Base-by-base conservation (phyloP, 352 stramenopile genomes). In the Globisporangium irregulare region DNA sequence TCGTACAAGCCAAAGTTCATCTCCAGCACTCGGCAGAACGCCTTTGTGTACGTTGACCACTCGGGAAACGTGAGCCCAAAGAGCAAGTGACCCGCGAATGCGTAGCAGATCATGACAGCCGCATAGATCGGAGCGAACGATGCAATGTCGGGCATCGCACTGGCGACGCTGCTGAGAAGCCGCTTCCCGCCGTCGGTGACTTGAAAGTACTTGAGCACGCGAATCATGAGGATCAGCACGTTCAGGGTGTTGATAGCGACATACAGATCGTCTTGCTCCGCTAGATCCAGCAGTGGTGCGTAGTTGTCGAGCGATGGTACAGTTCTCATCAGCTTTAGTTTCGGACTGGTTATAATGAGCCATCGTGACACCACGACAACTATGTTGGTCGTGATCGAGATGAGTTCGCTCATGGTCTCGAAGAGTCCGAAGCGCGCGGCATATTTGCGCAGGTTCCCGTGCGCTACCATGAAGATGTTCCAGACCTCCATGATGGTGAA, bases 1-100 rank as follows among this genome's bases (percentile, higher is more conserved):
- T 92, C 83, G 59, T 90, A 92, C 15, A 92, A 61, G 1, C 83
- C 81, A 60, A 92, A 90, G 64, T 92, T 90, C 58, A 92, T 75
- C 70, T 92, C 83, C 67, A 92, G 87, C 15, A 92, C 83, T 3
- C 83, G 80, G 46, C 85, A 92, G 24, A 90, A 68, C 14, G 83
- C 77, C 7, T 77, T 60, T 0, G 75, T 68, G 57, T 87, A 88
- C 54, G 83, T 90, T 10, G 81, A 79, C 83, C 81, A 92, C 63
- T 92, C 83, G 29, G 70, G 61, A 20, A 87, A 90, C 15, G 69
- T 81, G 46, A 92, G 76, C 3, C 83, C 83, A 46, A 84, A 90
- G 56, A 92, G 73, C 74, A 92, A 80, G 68, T 90, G 80, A 1
- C 83, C 83, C 0, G 74, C 79, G 57, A 90, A 90, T n/a, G 83